Evolutionary conservation across 805 yeast genomes (phyloP).

Genomic region (Wickerhamiella alocasiicola): DNA sequence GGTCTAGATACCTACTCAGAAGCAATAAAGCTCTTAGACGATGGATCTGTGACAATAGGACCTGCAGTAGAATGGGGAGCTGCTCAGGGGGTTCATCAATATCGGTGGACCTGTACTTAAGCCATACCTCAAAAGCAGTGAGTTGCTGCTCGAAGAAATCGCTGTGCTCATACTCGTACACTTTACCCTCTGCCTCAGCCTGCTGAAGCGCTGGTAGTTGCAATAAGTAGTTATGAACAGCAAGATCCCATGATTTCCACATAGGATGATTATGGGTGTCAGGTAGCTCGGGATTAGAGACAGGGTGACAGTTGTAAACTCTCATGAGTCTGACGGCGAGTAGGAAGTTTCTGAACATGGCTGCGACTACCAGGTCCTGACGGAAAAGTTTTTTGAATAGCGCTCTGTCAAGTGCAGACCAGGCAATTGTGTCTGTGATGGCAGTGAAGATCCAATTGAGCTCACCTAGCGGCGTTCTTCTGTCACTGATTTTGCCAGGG

Average conservation of each 20-base stretch:
- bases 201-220: slow-evolving; percentile 29
- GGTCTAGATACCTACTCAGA: slow-evolving; percentile 72
- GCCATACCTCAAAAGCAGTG: slow-evolving; percentile 94
- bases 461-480: slow-evolving; percentile 93
- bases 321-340: slow-evolving; percentile 92
- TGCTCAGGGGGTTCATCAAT: slow-evolving; percentile 87
- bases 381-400: slow-evolving; percentile 81
- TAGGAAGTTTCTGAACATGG: slow-evolving; percentile 81
- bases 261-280: slow-evolving; percentile 72
- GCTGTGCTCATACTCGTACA: slow-evolving; percentile 65
- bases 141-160: slow-evolving; percentile 91
- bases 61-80: slow-evolving; percentile 86
- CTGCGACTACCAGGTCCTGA: slow-evolving; percentile 95
- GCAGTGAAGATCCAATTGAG: slow-evolving; percentile 97
- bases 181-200: slow-evolving; percentile 26
- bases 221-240: slow-evolving; percentile 83
- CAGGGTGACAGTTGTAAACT: slow-evolving; percentile 82
- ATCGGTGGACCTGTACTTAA: slow-evolving; percentile 68
- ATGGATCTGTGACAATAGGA: slow-evolving; percentile 84
- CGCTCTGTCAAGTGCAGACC: slow-evolving; percentile 83
- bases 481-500: slow-evolving; percentile 84
- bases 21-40: slow-evolving; percentile 77
- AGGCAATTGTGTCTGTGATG: slow-evolving; percentile 93
- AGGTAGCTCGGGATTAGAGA: slow-evolving; percentile 87
- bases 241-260: slow-evolving; percentile 98